Percentiles rank a stretch among this genome's conserved stretches.
Conservation (phyloP, 805 yeast species). For the Lachancea kluyveri region DNA sequence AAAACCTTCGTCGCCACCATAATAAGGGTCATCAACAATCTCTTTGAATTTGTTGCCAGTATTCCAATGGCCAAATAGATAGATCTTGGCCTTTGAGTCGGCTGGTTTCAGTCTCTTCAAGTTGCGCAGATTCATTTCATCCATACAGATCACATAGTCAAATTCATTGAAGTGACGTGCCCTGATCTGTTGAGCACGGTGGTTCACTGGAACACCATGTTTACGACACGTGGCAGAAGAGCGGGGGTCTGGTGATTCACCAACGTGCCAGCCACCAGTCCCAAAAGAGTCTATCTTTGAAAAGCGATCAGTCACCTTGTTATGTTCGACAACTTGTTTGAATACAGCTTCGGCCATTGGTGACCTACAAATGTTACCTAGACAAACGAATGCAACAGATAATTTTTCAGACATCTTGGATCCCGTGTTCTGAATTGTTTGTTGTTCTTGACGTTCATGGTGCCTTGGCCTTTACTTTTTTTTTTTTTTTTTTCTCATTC, state of each 20-base stretch:
- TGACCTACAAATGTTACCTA: conserved; percentile 90
- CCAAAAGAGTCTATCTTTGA: conserved; percentile 77
- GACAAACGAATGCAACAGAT: conserved; percentile 82
- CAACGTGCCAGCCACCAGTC: conserved; percentile 78
- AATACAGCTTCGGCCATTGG: conserved; percentile 98
- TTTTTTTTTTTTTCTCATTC: not conserved
- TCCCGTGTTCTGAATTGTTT: not conserved
- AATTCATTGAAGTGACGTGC: conserved; percentile 46
- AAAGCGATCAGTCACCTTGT: conserved; percentile 39
- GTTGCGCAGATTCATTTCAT: conserved; percentile 49
- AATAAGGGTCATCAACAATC: conserved; percentile 86
- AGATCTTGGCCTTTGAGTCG: conserved; percentile 41
- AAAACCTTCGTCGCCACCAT: conserved; percentile 82
- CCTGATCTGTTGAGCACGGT: conserved; percentile 64
- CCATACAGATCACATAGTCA: conserved; percentile 70
- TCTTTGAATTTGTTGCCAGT: conserved; percentile 42
- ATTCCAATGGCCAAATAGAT: conserved; percentile 78
- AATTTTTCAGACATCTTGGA: conserved; percentile 18
- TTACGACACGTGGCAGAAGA: conserved; percentile 60
- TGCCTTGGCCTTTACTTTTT: not conserved
- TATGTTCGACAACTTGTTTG: conserved; percentile 50
- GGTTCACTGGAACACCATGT: conserved; percentile 70
- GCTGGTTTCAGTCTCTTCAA: conserved; percentile 49
- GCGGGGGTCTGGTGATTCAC: conserved; percentile 76
- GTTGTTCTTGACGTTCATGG: conserved; percentile 13